Base-by-base conservation (phyloP, 1,284 basidiomycete genomes). In the Ustanciosporium gigantosporum region DNA sequence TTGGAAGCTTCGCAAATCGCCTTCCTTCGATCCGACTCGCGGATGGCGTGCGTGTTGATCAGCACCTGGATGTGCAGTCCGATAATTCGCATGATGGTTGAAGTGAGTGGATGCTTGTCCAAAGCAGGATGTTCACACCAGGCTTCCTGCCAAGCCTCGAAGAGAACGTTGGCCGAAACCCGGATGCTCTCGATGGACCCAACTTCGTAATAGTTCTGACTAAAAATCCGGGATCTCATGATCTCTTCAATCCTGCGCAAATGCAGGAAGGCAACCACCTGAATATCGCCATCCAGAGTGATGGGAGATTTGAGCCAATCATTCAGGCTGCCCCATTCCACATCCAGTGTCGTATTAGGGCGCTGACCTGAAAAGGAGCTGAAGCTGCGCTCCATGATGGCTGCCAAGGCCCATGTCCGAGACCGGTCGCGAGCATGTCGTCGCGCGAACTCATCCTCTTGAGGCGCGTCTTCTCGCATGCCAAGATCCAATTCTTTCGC, bases 351-450 rank as follows among this genome's bases (percentile, higher is more conserved):
- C 4, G 59, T 62, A 46, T 62, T 62, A 42, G 59, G 59, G 31
- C 59, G 47, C 35, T 62, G 59, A 9, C 59, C 59, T 0, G 59
- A 62, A 25, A 62, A 62, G 5, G 59, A 62, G 36, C 52, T 56
- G 42, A 62, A 62, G 36, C 59, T 62, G 19, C 59, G 42, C 32
- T 62, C 59, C 52, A 62, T 62, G 52, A 62, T 62, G 38, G 52
- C 59, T 8, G 59, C 48, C n/a, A 62, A 20, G 2, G 59, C 59
- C 59, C 59, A 62, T 1, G 59, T 62, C 21, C 59, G 41, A 24
- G 59, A 62, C 15, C 59, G 47, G 21, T 62, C 59, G n/a, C 59
- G 47, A 1, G 59, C 59, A 41, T 51, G 47, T n/a, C 59, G 44
- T 17, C 59, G 59, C 0, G 48, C 52, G 16, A 36, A 41, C 22